Conservation (phyloP, 345 rosid genomes). For the Mangifera indica region DNA sequence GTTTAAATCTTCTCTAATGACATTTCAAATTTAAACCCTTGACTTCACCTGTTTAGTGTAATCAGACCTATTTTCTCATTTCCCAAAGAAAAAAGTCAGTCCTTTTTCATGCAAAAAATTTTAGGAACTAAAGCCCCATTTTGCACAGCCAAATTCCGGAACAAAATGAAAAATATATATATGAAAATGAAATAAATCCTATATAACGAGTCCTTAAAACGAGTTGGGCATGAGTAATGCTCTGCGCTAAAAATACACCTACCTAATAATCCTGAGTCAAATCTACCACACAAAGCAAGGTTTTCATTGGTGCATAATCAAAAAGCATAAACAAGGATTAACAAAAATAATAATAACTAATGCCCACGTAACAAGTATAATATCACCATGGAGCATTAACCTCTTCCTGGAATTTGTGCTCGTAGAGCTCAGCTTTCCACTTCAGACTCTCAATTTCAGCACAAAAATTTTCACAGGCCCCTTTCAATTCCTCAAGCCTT, state of each 20-base stretch:
- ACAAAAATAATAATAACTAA: background rate
- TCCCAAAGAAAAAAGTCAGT: too few relatives aligned
- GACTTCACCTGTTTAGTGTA: too few relatives aligned
- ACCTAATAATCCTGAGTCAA: constrained; percentile 10
- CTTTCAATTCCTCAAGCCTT: constrained; percentile 52
- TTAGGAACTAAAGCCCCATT: background rate
- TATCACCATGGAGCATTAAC: constrained; percentile 59
- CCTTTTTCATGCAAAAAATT: background rate
- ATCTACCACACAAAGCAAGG: constrained; percentile 4
- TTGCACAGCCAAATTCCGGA: background rate
- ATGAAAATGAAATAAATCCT: background rate
- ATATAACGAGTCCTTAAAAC: background rate
- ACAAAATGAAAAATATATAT: background rate
- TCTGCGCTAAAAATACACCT: constrained; percentile 7
- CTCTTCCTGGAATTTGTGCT: constrained; percentile 46
- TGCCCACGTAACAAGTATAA: background rate
- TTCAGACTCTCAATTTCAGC: constrained; percentile 41
- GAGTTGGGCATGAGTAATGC: background rate
- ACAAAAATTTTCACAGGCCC: constrained; percentile 30
- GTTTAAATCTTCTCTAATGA: too few relatives aligned
- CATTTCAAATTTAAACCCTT: too few relatives aligned
- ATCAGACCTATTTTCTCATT: too few relatives aligned
- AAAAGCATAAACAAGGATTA: background rate
- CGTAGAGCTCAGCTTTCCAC: constrained; percentile 47
- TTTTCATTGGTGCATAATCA: constrained; percentile 3